Conservation (phyloP, 2,329 filamentous ascomycete genomes). For the Diplodia corticola region DNA sequence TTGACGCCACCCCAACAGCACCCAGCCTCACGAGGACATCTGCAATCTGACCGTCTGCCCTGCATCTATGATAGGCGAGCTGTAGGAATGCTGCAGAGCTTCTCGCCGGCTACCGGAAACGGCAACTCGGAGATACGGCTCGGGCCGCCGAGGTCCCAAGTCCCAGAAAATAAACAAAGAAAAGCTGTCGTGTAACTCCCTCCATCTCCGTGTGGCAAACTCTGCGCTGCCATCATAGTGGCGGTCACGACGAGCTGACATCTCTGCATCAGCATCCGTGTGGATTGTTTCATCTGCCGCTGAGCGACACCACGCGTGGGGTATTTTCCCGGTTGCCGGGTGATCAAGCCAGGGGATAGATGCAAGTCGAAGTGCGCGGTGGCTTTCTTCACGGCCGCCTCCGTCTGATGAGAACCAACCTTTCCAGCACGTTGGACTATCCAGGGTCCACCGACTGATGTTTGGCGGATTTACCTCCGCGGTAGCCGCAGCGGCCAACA, state of each 20-base stretch:
- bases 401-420: background rate
- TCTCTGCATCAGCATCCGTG: background rate
- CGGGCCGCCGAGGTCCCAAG: conserved; percentile 3
- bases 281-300: background rate
- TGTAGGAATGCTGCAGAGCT: background rate
- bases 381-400: background rate
- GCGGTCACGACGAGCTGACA: conserved; percentile 4
- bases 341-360: background rate
- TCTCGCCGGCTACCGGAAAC: conserved; percentile 3
- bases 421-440: background rate
- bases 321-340: background rate
- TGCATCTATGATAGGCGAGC: background rate
- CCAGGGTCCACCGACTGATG: background rate
- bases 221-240: conserved; percentile 11
- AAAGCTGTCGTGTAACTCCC: background rate
- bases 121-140: conserved; percentile 8
- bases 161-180: background rate
- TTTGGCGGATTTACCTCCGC: conserved; percentile 1
- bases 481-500: background rate
- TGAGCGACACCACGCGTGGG: background rate
- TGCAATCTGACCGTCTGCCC: background rate
- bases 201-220: background rate
- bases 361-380: background rate
- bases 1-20: conserved; percentile 5
- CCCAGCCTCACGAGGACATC: background rate